Conservation (phyloP, 2,329 filamentous ascomycete genomes). For the Calonectria crousiana region DNA sequence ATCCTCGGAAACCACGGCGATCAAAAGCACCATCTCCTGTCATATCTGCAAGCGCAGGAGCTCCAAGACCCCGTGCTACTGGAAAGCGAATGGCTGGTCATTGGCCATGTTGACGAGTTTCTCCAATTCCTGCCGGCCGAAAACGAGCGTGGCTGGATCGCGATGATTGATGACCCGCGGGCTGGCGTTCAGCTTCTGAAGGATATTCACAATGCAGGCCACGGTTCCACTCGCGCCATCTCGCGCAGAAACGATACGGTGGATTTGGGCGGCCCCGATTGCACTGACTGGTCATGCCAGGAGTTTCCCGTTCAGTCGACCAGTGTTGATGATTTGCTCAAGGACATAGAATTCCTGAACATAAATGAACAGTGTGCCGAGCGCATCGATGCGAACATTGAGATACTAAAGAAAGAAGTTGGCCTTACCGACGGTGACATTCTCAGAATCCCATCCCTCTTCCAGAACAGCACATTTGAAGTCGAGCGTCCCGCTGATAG, state of each 20-base stretch:
- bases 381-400: background rate
- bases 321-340: background rate
- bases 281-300: background rate
- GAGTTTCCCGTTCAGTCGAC: background rate
- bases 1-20: constrained; percentile 35
- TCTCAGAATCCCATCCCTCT: background rate
- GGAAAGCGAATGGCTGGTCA: constrained; percentile 43
- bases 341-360: background rate
- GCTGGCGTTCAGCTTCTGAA: constrained; percentile 35
- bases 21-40: constrained; percentile 33
- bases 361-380: background rate
- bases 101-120: constrained; percentile 47
- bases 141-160: constrained; percentile 41
- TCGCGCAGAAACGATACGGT: background rate
- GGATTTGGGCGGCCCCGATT: background rate
- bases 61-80: constrained; percentile 51
- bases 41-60: constrained; percentile 47
- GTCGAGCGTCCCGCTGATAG: background rate
- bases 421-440: background rate
- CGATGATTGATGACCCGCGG: constrained; percentile 40
- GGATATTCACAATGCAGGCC: constrained; percentile 28
- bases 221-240: constrained; percentile 25
- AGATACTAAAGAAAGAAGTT: background rate
- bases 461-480: background rate
- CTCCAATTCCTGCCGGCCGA: constrained; percentile 45